Evolutionary conservation across 2,329 filamentous ascomycete genomes (phyloP).

Genomic region (Neoascochyta sp.): DNA sequence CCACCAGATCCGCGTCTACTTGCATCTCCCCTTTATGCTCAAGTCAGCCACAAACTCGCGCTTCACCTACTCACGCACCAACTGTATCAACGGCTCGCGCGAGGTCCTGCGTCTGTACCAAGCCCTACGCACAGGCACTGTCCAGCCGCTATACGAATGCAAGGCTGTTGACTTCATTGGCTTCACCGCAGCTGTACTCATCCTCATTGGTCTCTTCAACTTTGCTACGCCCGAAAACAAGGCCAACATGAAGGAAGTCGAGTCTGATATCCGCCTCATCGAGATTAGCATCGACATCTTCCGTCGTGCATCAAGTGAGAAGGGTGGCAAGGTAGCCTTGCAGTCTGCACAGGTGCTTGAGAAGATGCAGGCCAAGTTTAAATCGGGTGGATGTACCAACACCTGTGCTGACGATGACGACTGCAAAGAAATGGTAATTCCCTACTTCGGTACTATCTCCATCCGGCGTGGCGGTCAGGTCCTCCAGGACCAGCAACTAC

Average conservation of each 20-base stretch:
- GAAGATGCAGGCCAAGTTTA: slow-evolving; percentile 36
- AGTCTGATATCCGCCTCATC: slow-evolving; percentile 37
- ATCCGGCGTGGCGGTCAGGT: slow-evolving; percentile 29
- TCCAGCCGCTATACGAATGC: slow-evolving; percentile 44
- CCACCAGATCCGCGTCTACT: slow-evolving; percentile 45
- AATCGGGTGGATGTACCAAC: slow-evolving; percentile 2
- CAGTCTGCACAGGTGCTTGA: slow-evolving; percentile 40
- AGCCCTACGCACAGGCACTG: slow-evolving; percentile 32
- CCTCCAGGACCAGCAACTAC: not conserved
- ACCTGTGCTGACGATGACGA: slow-evolving; percentile 5
- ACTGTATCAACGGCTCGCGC: slow-evolving; percentile 42
- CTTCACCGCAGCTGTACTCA: slow-evolving; percentile 45
- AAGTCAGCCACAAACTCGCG: slow-evolving; percentile 37
- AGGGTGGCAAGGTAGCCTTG: slow-evolving; percentile 41
- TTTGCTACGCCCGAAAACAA: slow-evolving; percentile 19
- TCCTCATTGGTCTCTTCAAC: slow-evolving; percentile 43
- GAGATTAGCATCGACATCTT: slow-evolving; percentile 43
- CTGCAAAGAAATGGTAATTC: slow-evolving; percentile 35
- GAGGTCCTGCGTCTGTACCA: slow-evolving; percentile 42
- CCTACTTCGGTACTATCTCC: slow-evolving; percentile 43
- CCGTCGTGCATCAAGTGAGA: slow-evolving; percentile 39
- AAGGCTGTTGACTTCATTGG: slow-evolving; percentile 48
- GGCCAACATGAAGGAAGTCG: slow-evolving; percentile 25
- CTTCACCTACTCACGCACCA: slow-evolving; percentile 39
- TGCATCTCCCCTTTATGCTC: slow-evolving; percentile 47